Base-by-base conservation (phyloP, 805 yeast species). In the Lachancea cidri region DNA sequence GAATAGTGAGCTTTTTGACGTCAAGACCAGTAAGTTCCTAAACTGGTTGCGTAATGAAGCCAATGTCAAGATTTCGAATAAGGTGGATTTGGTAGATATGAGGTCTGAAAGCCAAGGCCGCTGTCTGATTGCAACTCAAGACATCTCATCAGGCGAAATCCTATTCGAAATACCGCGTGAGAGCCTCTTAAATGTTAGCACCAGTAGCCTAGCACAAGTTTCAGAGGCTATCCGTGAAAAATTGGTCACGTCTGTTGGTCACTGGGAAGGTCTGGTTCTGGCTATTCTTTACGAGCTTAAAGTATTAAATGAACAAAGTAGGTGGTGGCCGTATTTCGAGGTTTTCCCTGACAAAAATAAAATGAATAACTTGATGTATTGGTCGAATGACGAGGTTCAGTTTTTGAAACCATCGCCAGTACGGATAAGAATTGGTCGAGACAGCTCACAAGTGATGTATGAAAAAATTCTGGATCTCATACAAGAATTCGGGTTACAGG, bases 221-320 rank as follows among this genome's bases (percentile, higher is more conserved):
- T 4, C 65, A 60, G 27, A 67, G 46, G 29, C 35, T 17, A 16
- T 61, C 7, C 51, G 53, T 25, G 67, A 58, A 2, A 56, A 54
- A 33, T 50, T 67, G 1, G 54, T 81, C 35, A 62, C 65, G 2
- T 54, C 58, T 1, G 36, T 57, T 37, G 73, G 72, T 37, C 83
- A 80, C 35, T 91, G 98, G 98, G 83, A 84, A 42, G 77, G 83
- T 1, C 65, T 93, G 44, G 81, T 89, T 33, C 56, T 86, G 30
- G 71, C 81, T 14, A 67, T 91, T 48, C 65, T 81, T 36, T 81
- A 78, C 52, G 94, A 85, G 52, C 57, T 72, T 38, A 65, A 68
- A 32, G 66, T 68, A 37, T 51, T 72, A 25, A 70, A 71, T 3
- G 64, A 61, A 1, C 44, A 64, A 3, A 76, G 86, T 31, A 66